Percentiles rank a stretch among this genome's conserved stretches.
phyloP scores from a whole-genome alignment of 352 stramenopile genomes.

The Thalassiosira livingstoniorum region DNA sequence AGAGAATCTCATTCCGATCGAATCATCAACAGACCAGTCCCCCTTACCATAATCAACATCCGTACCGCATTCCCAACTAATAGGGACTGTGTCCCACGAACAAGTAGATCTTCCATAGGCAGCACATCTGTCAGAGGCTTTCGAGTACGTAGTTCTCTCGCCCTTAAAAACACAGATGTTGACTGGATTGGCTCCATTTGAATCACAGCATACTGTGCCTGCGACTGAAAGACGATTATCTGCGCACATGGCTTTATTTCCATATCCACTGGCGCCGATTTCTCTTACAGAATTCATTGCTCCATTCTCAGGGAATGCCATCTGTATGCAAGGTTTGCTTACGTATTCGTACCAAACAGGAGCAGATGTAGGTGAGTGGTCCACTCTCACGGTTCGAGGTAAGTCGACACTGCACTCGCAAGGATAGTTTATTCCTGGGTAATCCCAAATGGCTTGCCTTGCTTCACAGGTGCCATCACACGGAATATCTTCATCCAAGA shows the following conservation, averaged over 20 bases:
- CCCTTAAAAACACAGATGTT: constrained; percentile 61
- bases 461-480: constrained; percentile 55
- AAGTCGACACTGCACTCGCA: constrained; percentile 63
- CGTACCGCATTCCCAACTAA: constrained; percentile 52
- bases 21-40: constrained; percentile 35
- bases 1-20: constrained; percentile 51
- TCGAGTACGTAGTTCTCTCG: constrained; percentile 47
- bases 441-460: constrained; percentile 27
- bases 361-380: constrained; percentile 42
- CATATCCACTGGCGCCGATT: constrained; percentile 45
- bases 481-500: constrained; percentile 53
- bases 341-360: constrained; percentile 75
- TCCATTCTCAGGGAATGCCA: constrained; percentile 51
- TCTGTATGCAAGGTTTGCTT: constrained; percentile 50
- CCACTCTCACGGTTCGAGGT: constrained; percentile 54
- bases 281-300: constrained; percentile 55
- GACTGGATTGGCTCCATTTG: constrained; percentile 14
- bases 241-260: constrained; percentile 58
- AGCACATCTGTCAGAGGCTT: constrained; percentile 34
- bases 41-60: constrained; percentile 32
- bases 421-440: constrained; percentile 9
- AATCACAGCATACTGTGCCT: constrained; percentile 58
- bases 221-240: constrained; percentile 43
- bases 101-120: constrained; percentile 48
- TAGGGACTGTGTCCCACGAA: constrained; percentile 41